phyloP scores from a whole-genome alignment of 495 filamentous ascomycete genomes.

The Elaphomyces granulatus region DNA sequence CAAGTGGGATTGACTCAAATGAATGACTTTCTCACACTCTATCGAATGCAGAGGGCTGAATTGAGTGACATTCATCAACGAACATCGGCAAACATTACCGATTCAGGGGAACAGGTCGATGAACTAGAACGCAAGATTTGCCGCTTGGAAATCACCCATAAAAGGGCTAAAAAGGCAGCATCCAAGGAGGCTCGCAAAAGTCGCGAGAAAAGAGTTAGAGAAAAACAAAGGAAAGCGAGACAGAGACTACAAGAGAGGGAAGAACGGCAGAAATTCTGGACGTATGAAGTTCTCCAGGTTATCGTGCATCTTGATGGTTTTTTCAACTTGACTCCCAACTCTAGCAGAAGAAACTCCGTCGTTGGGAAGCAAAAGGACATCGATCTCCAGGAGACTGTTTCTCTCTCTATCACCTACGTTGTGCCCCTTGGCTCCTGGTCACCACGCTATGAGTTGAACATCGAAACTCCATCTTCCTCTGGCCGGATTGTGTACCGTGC shows the following conservation, averaged over 20 bases:
- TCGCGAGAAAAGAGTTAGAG: conserved; percentile 18
- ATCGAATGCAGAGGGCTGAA: conserved; percentile 1
- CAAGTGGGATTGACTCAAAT: conserved; percentile 8
- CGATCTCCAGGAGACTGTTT: conserved; percentile 23
- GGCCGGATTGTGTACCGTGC: conserved; percentile 48
- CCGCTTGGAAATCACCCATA: conserved; percentile 17
- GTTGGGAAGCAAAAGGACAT: conserved; percentile 20
- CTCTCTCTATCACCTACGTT: conserved; percentile 47
- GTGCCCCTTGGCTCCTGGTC: conserved; percentile 47
- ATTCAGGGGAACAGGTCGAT: conserved; percentile 5
- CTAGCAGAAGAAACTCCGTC: conserved; percentile 41
- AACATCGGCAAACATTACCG: conserved; percentile 4
- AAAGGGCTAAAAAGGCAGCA: conserved; percentile 12
- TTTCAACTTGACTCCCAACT: conserved; percentile 32
- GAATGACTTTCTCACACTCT: conserved; percentile 12
- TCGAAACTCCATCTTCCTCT: conserved; percentile 41
- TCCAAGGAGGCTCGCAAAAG: conserved; percentile 15
- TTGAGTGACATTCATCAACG: conserved; percentile 5
- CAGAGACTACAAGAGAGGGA: conserved; percentile 36
- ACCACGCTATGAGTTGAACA: conserved; percentile 49
- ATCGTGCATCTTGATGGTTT: conserved; percentile 41
- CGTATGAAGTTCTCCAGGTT: conserved; percentile 41
- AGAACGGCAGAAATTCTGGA: conserved; percentile 42
- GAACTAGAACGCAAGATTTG: conserved; percentile 4
- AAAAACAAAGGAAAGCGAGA: conserved; percentile 27